These are phyloP conservation scores for Incumbomyces lentus DNA, from an alignment of 2,329 filamentous ascomycete genomes.

Conservation along the genomic window DNA sequence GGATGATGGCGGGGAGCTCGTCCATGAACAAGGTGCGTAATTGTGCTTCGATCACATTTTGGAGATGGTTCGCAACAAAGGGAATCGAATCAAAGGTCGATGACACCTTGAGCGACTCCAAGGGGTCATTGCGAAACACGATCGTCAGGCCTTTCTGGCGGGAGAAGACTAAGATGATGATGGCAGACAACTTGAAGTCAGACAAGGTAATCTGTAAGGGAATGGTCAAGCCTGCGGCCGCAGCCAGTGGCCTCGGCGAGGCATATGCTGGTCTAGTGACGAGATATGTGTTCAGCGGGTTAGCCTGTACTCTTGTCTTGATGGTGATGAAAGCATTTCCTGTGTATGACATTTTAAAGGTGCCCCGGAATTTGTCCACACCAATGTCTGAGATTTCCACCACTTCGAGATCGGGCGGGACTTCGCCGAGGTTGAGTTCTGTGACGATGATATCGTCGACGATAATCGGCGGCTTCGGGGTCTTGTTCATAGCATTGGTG, in stretches of 20 bases:
- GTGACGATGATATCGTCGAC: constrained; percentile 91
- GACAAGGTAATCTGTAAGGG: constrained; percentile 95
- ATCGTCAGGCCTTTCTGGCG: constrained; percentile 93
- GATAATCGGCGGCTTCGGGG: constrained; percentile 93
- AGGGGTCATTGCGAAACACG: constrained; percentile 94
- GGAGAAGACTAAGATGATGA: constrained; percentile 95
- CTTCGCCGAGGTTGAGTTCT: constrained; percentile 90
- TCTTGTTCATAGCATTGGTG: constrained; percentile 92
- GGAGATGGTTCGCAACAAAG: constrained; percentile 92
- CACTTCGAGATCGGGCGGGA: constrained; percentile 91
- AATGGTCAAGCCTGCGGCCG: constrained; percentile 79
- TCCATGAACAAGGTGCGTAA: constrained; percentile 94
- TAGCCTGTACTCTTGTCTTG: constrained; percentile 93
- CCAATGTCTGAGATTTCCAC: constrained; percentile 95
- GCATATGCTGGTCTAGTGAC: constrained; percentile 85
- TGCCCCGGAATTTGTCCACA: constrained; percentile 91
- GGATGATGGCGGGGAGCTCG: constrained; percentile 90
- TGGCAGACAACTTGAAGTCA: constrained; percentile 88
- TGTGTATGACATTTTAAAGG: constrained; percentile 98
- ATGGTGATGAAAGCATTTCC: constrained; percentile 92
- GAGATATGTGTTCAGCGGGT: constrained; percentile 91
- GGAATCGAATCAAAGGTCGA: constrained; percentile 98
- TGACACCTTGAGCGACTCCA: constrained; percentile 95
- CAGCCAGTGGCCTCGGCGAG: constrained; percentile 82
- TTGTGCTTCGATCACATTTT: constrained; percentile 90